A percentile compares a stretch with the other conserved stretches of the same genome.
These are phyloP conservation scores for Phlebopus sp. DNA, from an alignment of 1,284 basidiomycete genomes.

Conservation along the genomic window DNA sequence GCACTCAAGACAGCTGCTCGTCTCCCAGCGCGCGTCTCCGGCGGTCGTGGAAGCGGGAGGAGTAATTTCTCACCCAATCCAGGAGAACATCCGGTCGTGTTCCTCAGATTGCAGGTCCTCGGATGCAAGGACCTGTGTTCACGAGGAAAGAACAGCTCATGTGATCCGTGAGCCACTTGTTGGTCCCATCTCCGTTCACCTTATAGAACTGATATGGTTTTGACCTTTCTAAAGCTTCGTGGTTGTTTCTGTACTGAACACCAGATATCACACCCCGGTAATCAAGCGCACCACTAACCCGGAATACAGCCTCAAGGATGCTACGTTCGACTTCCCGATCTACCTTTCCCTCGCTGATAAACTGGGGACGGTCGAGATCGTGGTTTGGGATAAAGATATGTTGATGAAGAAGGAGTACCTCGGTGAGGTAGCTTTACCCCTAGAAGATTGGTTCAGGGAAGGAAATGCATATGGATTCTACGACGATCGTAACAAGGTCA, in stretches of 20 bases:
- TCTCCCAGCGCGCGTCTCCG: conserved; percentile 44
- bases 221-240: conserved; percentile 58
- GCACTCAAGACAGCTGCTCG: conserved; percentile 48
- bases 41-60: conserved; percentile 37
- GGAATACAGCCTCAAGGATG: conserved; percentile 63
- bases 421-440: conserved; percentile 76
- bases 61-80: conserved; percentile 48
- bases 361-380: conserved; percentile 78
- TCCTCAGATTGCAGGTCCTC: conserved; percentile 65
- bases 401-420: conserved; percentile 86
- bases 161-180: conserved; percentile 64
- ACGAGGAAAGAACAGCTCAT: conserved; percentile 63
- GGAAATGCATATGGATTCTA: conserved; percentile 53
- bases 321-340: conserved; percentile 86
- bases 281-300: conserved; percentile 80
- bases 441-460: conserved; percentile 79
- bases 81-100: conserved; percentile 63
- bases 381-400: conserved; percentile 93
- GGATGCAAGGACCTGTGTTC: conserved; percentile 58
- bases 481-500: conserved; percentile 56
- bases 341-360: conserved; percentile 72
- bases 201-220: not conserved
- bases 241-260: conserved; percentile 63
- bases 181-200: not conserved
- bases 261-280: conserved; percentile 77